phyloP scores from a whole-genome alignment of 164 flowering plant genomes.

The Nymphaea colorata region DNA sequence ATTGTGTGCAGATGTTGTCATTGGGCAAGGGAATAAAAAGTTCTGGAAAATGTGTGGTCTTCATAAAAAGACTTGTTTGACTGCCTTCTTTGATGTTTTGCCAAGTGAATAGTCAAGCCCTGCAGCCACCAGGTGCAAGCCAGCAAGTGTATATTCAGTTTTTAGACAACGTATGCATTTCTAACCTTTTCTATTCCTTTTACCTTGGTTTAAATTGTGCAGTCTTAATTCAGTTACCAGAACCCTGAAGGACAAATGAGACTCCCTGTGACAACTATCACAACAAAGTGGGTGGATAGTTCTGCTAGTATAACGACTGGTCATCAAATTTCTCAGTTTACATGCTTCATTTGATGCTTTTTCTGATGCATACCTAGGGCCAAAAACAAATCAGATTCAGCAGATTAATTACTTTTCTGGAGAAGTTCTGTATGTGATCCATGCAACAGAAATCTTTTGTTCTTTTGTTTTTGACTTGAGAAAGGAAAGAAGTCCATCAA shows the following conservation, averaged over 20 bases:
- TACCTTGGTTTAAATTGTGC: background rate
- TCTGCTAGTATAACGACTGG: slow-evolving; percentile 64
- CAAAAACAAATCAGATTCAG: background rate
- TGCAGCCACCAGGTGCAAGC: slow-evolving; percentile 33
- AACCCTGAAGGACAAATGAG: slow-evolving; percentile 59
- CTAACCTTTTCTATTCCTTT: background rate
- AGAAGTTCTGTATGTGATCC: background rate
- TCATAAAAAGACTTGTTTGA: slow-evolving; percentile 78
- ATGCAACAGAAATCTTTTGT: background rate
- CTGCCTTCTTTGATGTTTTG: slow-evolving; percentile 83
- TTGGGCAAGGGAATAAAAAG: slow-evolving; percentile 91
- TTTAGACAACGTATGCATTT: slow-evolving; percentile 59
- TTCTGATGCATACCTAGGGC: background rate
- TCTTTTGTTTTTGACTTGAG: background rate
- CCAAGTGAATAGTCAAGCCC: slow-evolving; percentile 56
- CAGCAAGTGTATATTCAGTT: slow-evolving; percentile 74
- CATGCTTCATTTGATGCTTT: background rate
- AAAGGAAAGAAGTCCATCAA: too few species aligned
- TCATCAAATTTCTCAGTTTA: background rate
- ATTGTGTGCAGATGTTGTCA: slow-evolving; percentile 60
- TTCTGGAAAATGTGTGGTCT: slow-evolving; percentile 97
- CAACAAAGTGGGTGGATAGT: slow-evolving; percentile 75
- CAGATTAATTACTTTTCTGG: background rate
- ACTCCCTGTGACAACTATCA: slow-evolving; percentile 73
- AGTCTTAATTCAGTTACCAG: slow-evolving; percentile 56